These are phyloP conservation scores for Catunica adiposa DNA, from an alignment of 2,329 filamentous ascomycete species.

Conservation along the genomic window DNA sequence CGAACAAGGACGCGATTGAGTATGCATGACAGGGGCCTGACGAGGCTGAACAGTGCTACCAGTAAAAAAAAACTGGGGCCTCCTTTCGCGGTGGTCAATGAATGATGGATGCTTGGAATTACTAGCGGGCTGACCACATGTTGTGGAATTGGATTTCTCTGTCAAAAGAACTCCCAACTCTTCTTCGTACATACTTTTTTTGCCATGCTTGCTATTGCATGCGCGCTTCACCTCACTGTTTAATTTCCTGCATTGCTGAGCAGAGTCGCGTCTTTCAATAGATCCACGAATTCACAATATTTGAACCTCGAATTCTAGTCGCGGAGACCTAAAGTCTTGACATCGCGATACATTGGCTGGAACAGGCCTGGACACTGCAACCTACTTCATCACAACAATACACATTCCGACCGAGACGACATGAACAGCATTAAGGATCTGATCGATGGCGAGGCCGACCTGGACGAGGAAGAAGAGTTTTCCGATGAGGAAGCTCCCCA, in stretches of 20 bases:
- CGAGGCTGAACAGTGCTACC: slow-evolving; percentile 11
- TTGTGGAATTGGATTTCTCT: too few species aligned
- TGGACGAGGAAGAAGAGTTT: slow-evolving; percentile 75
- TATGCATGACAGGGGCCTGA: not conserved
- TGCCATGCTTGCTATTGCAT: not conserved
- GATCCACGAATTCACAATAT: too few species aligned
- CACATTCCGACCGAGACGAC: slow-evolving; percentile 21
- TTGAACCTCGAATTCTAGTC: not conserved
- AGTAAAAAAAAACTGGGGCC: slow-evolving; percentile 12
- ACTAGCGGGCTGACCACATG: not conserved
- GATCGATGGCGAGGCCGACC: slow-evolving; percentile 69
- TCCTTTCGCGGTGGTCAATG: slow-evolving; percentile 7
- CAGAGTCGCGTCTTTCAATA: too few species aligned
- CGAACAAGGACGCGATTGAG: slow-evolving; percentile 11
- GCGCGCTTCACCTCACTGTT: not conserved
- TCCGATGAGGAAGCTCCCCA: slow-evolving; percentile 52
- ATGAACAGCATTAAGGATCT: slow-evolving; percentile 54
- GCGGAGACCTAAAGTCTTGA: not conserved
- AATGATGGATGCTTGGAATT: not conserved
- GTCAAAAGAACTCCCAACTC: not conserved
- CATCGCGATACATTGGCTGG: not conserved
- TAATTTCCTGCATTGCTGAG: too few species aligned
- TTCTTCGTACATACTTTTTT: not conserved
- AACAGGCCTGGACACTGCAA: too few species aligned
- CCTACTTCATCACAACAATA: slow-evolving; percentile 18